Conservation (phyloP, 2,329 filamentous ascomycete genomes). For the Alternaria burnsii region DNA sequence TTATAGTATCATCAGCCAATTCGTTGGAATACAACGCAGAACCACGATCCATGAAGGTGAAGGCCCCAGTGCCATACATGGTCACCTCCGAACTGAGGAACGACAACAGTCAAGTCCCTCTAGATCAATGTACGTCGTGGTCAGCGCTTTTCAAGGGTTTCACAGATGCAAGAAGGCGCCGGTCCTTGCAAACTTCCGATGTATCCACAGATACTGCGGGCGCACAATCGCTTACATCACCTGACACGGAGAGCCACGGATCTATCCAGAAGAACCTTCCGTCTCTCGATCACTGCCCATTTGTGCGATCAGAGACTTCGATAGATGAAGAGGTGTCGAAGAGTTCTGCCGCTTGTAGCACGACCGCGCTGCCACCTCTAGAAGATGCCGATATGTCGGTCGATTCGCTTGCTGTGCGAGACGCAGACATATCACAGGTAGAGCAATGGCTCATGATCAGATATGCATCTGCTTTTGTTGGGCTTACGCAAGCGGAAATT, state of each 20-base stretch:
- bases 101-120: neutral
- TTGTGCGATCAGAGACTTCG: neutral
- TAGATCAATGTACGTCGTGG: neutral
- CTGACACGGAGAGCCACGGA: neutral
- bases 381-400: neutral
- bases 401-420: neutral
- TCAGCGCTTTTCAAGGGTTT: neutral
- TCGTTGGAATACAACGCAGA: neutral
- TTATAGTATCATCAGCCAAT: neutral
- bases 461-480: neutral
- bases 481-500: neutral
- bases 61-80: neutral
- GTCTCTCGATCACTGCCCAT: neutral
- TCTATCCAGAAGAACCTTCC: neutral
- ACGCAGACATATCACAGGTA: neutral
- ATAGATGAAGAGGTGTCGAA: neutral
- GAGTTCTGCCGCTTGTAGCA: neutral
- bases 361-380: neutral
- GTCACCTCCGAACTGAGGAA: neutral
- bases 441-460: neutral
- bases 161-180: neutral
- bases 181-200: neutral
- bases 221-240: neutral
- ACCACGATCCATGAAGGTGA: neutral
- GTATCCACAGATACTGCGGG: neutral